Percentiles rank a stretch among this genome's conserved stretches.
Conservation (phyloP, 2,329 filamentous ascomycete species). For the Penicillium corylophilum region DNA sequence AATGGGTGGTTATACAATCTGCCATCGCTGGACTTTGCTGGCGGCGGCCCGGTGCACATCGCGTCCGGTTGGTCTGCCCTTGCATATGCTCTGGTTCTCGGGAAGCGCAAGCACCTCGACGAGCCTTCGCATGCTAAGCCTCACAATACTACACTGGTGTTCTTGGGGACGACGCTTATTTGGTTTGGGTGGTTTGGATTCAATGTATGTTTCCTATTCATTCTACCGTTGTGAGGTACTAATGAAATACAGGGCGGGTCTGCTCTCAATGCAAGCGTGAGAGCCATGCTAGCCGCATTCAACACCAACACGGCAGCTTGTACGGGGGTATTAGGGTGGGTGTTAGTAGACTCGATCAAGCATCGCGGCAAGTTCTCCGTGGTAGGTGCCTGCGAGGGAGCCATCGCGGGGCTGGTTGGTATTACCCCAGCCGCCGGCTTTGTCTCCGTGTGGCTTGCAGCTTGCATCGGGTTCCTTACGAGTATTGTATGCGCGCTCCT, state of each 20-base stretch:
- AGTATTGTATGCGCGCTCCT: conserved; percentile 51
- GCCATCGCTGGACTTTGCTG: conserved; percentile 71
- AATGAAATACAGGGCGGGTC: conserved; percentile 46
- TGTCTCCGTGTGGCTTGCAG: conserved; percentile 55
- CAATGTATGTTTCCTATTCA: conserved; percentile 39
- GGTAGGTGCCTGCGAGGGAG: conserved; percentile 58
- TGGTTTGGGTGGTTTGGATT: conserved; percentile 58
- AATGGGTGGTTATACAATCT: conserved; percentile 70
- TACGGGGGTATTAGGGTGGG: conserved; percentile 56
- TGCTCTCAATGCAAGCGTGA: conserved; percentile 53
- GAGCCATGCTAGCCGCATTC: conserved; percentile 56
- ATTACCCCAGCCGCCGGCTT: conserved; percentile 58
- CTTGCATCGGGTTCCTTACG: conserved; percentile 57
- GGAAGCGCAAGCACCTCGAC: conserved; percentile 61
- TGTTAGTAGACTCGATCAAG: conserved; percentile 53
- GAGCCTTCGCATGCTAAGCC: conserved; percentile 55
- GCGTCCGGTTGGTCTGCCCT: conserved; percentile 69
- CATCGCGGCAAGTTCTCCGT: conserved; percentile 55
- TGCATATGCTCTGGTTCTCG: conserved; percentile 71
- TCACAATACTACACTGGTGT: conserved; percentile 72
- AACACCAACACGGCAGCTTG: conserved; percentile 59
- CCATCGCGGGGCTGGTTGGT: conserved; percentile 61
- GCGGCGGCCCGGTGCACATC: conserved; percentile 73
- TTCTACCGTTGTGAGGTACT: neutral
- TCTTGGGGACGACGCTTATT: conserved; percentile 61